Evolutionary conservation across 2,329 filamentous ascomycete species (phyloP).

Genomic region (Lojkania enalia): DNA sequence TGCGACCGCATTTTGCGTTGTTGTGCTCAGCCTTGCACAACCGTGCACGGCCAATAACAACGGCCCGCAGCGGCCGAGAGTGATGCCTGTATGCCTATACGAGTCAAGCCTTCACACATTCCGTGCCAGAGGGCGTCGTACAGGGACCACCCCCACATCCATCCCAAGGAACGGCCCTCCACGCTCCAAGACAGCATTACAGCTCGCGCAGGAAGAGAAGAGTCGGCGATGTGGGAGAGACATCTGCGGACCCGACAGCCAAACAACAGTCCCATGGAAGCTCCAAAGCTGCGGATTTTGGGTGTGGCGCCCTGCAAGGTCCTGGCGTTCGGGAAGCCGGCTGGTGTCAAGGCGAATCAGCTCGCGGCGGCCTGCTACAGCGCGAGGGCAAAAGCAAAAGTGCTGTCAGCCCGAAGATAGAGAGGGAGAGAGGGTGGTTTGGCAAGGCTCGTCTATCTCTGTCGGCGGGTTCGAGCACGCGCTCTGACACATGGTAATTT

Average conservation of each 20-base stretch:
- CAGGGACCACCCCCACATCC: conserved; percentile 4
- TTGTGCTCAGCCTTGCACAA: too few species aligned
- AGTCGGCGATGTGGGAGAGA: conserved; percentile 4
- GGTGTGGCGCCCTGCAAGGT: conserved; percentile 6
- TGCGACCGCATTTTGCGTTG: too few species aligned
- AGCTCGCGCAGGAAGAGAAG: background rate
- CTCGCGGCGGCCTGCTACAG: conserved; percentile 4
- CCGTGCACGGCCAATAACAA: too few species aligned
- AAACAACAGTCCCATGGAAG: too few species aligned
- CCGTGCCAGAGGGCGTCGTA: conserved; percentile 2
- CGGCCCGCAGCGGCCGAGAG: conserved; percentile 6
- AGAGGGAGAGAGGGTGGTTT: too few species aligned
- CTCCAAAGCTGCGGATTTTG: conserved; percentile 3
- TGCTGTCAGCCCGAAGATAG: conserved; percentile 18
- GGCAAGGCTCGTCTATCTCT: conserved; percentile 12
- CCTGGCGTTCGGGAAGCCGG: conserved; percentile 30
- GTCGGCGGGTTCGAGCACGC: conserved; percentile 2
- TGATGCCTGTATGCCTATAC: conserved; percentile 2
- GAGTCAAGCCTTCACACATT: background rate
- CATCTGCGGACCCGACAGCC: too few species aligned
- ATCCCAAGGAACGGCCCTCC: background rate
- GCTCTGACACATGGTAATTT: conserved; percentile 25
- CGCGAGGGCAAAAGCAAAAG: conserved; percentile 18
- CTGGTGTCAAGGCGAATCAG: conserved; percentile 22
- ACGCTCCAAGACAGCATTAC: background rate